These are phyloP conservation scores for Penicillium antarcticum DNA, from an alignment of 495 filamentous ascomycete genomes.

Conservation along the genomic window DNA sequence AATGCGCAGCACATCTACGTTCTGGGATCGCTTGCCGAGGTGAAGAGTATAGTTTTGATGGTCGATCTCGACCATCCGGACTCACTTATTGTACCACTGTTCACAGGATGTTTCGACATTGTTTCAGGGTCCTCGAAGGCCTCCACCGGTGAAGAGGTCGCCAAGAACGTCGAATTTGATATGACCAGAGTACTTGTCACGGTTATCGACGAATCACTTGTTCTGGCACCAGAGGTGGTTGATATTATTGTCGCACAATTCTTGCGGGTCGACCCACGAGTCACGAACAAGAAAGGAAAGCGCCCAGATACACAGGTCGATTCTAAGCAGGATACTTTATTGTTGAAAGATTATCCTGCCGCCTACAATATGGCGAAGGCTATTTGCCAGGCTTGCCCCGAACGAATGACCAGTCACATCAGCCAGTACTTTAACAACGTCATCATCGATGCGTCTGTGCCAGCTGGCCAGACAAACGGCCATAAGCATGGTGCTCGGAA, in stretches of 20 bases:
- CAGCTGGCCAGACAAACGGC: constrained; percentile 29
- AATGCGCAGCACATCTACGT: constrained; percentile 91
- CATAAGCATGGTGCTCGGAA: constrained; percentile 46
- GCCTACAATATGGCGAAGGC: constrained; percentile 96
- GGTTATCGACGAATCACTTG: constrained; percentile 80
- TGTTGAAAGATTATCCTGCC: constrained; percentile 79
- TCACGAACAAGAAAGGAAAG: constrained; percentile 49
- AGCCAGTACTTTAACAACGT: constrained; percentile 97
- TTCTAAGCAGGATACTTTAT: constrained; percentile 73
- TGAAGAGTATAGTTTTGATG: constrained; percentile 91
- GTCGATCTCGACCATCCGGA: constrained; percentile 84
- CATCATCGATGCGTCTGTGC: constrained; percentile 78
- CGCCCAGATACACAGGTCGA: constrained; percentile 58
- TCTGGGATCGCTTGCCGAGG: constrained; percentile 79
- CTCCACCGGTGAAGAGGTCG: constrained; percentile 71
- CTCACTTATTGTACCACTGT: constrained; percentile 71
- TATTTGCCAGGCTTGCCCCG: constrained; percentile 84
- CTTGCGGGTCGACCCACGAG: constrained; percentile 71
- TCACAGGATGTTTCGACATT: constrained; percentile 87
- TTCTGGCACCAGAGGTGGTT: constrained; percentile 78
- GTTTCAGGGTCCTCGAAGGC: constrained; percentile 74
- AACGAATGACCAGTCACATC: constrained; percentile 90
- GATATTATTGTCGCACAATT: constrained; percentile 96
- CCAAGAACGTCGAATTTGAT: constrained; percentile 87
- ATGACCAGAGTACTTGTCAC: constrained; percentile 83